A percentile compares a stretch with the other conserved stretches of the same genome.
Conservation (phyloP, 2,329 filamentous ascomycete genomes). For the Penicillium capsulatum region DNA sequence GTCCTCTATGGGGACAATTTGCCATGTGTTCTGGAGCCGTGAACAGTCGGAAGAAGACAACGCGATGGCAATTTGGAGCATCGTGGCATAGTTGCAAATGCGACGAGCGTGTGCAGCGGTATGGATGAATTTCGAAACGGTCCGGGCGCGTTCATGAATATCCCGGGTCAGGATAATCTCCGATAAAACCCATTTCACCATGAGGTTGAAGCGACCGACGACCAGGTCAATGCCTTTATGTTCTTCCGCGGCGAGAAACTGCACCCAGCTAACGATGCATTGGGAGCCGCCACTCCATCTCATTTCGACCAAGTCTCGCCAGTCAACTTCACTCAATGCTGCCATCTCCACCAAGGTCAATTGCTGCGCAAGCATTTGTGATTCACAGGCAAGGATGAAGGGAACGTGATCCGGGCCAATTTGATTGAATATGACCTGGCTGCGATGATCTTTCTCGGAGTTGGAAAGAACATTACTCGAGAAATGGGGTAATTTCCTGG, state of each 20-base stretch:
- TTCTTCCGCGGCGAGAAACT: conserved; percentile 54
- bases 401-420: conserved; percentile 49
- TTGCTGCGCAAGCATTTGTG: conserved; percentile 58
- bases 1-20: conserved; percentile 52
- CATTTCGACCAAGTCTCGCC: conserved; percentile 62
- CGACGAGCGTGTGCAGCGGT: conserved; percentile 56
- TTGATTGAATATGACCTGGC: conserved; percentile 10
- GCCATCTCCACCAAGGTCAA: conserved; percentile 63
- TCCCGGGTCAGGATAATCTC: conserved; percentile 58
- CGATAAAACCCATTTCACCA: conserved; percentile 63
- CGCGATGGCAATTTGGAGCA: conserved; percentile 62
- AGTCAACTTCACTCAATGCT: conserved; percentile 62
- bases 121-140: conserved; percentile 61
- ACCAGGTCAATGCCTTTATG: conserved; percentile 60
- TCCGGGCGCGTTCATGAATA: conserved; percentile 55
- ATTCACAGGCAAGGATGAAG: conserved; percentile 61
- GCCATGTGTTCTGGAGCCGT: conserved; percentile 57
- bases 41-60: conserved; percentile 57
- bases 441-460: conserved; percentile 27
- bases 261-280: conserved; percentile 56
- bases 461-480: conserved; percentile 33
- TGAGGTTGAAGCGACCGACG: conserved; percentile 62
- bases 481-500: conserved; percentile 26
- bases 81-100: conserved; percentile 62
- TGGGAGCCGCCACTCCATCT: conserved; percentile 56